phyloP scores from a whole-genome alignment of 495 filamentous ascomycete species.

The Parachaetomium inaequale region DNA sequence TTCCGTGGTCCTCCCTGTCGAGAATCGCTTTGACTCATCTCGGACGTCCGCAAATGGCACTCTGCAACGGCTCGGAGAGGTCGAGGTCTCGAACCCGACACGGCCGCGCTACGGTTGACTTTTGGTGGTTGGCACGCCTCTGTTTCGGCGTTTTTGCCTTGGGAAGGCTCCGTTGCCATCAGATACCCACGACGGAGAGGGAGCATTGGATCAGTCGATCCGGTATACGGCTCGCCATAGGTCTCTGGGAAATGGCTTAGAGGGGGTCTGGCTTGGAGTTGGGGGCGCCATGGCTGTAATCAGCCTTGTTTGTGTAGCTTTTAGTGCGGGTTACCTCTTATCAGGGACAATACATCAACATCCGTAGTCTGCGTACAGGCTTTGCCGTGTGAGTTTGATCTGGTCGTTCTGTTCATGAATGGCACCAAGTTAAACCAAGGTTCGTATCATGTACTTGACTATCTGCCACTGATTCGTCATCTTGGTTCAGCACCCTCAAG shows the following conservation, averaged over 20 bases:
- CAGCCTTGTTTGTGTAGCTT: background rate
- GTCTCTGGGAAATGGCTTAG: background rate
- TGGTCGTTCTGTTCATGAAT: background rate
- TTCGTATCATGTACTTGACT: no score
- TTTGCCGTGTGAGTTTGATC: background rate
- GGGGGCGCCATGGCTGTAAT: background rate
- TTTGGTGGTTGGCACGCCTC: background rate
- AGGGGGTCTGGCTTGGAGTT: background rate
- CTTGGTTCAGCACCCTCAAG: no score
- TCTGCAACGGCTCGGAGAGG: background rate
- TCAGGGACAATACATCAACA: background rate
- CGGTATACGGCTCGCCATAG: background rate
- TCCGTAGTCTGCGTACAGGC: background rate
- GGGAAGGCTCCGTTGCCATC: background rate
- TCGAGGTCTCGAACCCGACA: background rate
- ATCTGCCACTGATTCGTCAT: no score
- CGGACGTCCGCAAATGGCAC: background rate
- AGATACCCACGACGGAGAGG: slow-evolving; percentile 2
- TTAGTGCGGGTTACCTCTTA: background rate
- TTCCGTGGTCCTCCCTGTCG: background rate
- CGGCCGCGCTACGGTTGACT: background rate
- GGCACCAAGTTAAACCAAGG: no score
- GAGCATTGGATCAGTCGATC: background rate
- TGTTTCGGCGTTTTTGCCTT: background rate
- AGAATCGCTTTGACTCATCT: background rate